Conservation (phyloP, 2,329 filamentous ascomycete genomes). For the Fusarium drepaniforme region DNA sequence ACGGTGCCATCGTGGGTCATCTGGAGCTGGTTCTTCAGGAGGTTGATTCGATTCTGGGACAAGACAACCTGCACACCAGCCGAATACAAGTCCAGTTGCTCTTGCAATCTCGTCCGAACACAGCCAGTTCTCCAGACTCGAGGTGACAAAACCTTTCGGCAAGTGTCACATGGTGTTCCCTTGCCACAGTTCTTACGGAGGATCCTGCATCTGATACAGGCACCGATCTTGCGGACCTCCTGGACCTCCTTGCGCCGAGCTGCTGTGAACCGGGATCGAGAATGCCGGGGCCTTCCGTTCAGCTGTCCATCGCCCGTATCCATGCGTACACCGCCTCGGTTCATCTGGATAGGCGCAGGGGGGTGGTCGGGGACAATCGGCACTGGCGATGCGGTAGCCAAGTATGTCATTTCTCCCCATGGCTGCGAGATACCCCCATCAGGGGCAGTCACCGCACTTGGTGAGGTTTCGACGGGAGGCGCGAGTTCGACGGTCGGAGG, state of each 20-base stretch:
- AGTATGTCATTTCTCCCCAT: conserved; percentile 67
- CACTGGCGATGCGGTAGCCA: conserved; percentile 52
- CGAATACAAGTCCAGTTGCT: conserved; percentile 73
- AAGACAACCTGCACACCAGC: conserved; percentile 73
- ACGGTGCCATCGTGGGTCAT: conserved; percentile 62
- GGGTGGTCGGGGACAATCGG: conserved; percentile 48
- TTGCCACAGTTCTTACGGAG: conserved; percentile 75
- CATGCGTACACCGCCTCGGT: conserved; percentile 66
- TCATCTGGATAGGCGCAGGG: conserved; percentile 49
- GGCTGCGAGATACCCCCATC: conserved; percentile 53
- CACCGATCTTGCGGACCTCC: conserved; percentile 73
- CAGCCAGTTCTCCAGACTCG: conserved; percentile 75
- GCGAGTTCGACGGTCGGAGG: conserved; percentile 43
- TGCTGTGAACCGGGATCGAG: conserved; percentile 68
- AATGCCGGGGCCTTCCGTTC: conserved; percentile 64
- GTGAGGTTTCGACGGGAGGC: conserved; percentile 36
- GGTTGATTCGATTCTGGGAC: conserved; percentile 69
- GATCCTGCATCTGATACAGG: conserved; percentile 75
- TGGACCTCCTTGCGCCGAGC: conserved; percentile 73
- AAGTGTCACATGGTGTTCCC: conserved; percentile 72
- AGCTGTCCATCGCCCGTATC: conserved; percentile 57
- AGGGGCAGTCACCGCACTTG: conserved; percentile 38
- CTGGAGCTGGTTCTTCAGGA: conserved; percentile 62
- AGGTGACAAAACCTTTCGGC: conserved; percentile 71
- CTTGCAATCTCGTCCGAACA: conserved; percentile 71